phyloP scores from a whole-genome alignment of 2,329 filamentous ascomycete species.

The Cercospora nicotianae region DNA sequence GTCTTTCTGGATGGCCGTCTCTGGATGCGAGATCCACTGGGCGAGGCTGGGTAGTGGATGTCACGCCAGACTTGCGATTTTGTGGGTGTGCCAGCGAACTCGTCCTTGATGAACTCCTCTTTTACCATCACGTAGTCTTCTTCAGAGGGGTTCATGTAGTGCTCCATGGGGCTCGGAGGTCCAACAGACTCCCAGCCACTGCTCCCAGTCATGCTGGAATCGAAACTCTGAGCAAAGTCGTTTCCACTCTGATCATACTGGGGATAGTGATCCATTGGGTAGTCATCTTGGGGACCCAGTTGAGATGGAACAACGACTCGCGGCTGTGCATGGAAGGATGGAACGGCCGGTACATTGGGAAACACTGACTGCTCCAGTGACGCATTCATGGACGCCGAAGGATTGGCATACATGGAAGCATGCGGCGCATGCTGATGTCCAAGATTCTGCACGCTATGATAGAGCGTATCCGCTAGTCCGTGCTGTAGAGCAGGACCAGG shows the following conservation, averaged over 20 bases:
- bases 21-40: neutral
- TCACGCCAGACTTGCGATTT: neutral
- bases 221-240: constrained; percentile 22
- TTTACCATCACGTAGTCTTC: constrained; percentile 30
- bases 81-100: neutral
- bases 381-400: constrained; percentile 3
- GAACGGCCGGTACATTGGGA: neutral
- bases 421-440: constrained; percentile 7
- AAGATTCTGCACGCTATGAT: constrained; percentile 15
- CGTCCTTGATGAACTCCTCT: constrained; percentile 18
- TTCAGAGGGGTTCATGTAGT: constrained; percentile 28
- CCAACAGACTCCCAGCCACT: constrained; percentile 19
- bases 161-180: constrained; percentile 20
- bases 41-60: neutral
- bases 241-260: constrained; percentile 18
- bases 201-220: constrained; percentile 14
- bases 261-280: constrained; percentile 21
- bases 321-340: constrained; percentile 8
- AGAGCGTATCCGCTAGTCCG: constrained; percentile 12
- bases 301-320: constrained; percentile 33
- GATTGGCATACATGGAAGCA: constrained; percentile 21
- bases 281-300: constrained; percentile 29
- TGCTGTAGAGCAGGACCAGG: constrained; percentile 5
- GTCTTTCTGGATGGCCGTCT: constrained; percentile 14
- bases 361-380: constrained; percentile 22